These are phyloP conservation scores for Carpinus fangiana DNA, from an alignment of 306 rosid species.

Conservation along the genomic window DNA sequence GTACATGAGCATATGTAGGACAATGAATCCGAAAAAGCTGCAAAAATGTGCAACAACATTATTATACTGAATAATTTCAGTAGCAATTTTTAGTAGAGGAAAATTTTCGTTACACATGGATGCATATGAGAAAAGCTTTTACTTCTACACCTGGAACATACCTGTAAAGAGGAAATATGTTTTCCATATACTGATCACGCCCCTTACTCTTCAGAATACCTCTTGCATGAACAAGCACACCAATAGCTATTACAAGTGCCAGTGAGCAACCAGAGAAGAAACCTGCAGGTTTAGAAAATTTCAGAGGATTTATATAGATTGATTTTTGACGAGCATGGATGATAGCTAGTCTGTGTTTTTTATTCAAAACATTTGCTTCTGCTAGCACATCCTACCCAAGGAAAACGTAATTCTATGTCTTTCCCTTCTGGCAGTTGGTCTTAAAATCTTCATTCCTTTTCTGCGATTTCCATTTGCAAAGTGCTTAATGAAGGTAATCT, in stretches of 20 bases:
- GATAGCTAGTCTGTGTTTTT: neutral
- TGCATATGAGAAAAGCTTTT: neutral
- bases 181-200: conserved; percentile 46
- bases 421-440: conserved; percentile 51
- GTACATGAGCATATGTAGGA: conserved; percentile 57
- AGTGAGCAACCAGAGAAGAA: conserved; percentile 50
- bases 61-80: neutral
- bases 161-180: conserved; percentile 79
- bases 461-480: conserved; percentile 51
- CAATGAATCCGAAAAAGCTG: conserved; percentile 73
- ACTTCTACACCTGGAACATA: conserved; percentile 16
- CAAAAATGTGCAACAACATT: conserved; percentile 18
- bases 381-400: conserved; percentile 36
- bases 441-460: conserved; percentile 51
- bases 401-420: conserved; percentile 52
- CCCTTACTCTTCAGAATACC: conserved; percentile 35
- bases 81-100: neutral
- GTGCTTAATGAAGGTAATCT: conserved; percentile 59
- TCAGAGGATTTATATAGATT: neutral
- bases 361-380: neutral
- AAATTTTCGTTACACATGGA: conserved; percentile 3
- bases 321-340: neutral
- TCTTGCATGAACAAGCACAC: conserved; percentile 57
- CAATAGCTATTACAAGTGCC: conserved; percentile 53
- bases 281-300: conserved; percentile 36